These are phyloP conservation scores for Globisporangium ultimum DNA, from an alignment of 352 stramenopile species.

Conservation along the genomic window DNA sequence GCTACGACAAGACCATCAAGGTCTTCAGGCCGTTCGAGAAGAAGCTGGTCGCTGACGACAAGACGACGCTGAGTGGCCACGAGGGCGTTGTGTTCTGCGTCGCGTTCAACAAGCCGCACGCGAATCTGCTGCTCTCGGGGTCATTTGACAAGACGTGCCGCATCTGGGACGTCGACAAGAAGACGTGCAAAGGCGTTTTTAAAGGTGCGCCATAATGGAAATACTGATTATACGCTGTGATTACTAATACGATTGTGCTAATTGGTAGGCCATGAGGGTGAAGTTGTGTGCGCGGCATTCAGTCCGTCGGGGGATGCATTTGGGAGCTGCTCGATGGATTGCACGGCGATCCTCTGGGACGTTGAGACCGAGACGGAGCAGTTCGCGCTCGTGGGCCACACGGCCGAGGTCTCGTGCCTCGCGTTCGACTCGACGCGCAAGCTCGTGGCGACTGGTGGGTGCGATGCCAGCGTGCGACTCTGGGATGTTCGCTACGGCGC, in stretches of 20 bases:
- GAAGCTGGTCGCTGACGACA: constrained; percentile 23
- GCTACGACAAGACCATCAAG: constrained; percentile 77
- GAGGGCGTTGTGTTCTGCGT: constrained; percentile 67
- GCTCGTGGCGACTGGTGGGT: constrained; percentile 59
- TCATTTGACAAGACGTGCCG: constrained; percentile 82
- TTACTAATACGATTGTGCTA: background rate
- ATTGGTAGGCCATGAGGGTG: constrained; percentile 39
- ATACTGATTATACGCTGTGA: background rate
- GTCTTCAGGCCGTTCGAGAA: constrained; percentile 38
- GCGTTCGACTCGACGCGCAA: constrained; percentile 43
- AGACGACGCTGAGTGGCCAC: constrained; percentile 42
- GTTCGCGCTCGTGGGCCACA: constrained; percentile 49
- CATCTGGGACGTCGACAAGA: constrained; percentile 52
- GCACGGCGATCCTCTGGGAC: constrained; percentile 66
- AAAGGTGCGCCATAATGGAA: constrained; percentile 2
- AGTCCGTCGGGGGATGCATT: constrained; percentile 32
- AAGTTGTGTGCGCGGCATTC: constrained; percentile 57
- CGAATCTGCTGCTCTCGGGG: constrained; percentile 50
- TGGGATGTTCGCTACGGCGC: constrained; percentile 69
- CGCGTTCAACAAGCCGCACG: constrained; percentile 53
- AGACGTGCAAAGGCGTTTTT: constrained; percentile 36
- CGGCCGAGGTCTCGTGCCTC: constrained; percentile 63
- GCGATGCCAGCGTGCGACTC: constrained; percentile 63
- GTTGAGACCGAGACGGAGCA: constrained; percentile 40
- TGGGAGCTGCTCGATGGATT: constrained; percentile 72